phyloP scores from a whole-genome alignment of 1,284 basidiomycete species.

The Bondarzewia mesenterica region DNA sequence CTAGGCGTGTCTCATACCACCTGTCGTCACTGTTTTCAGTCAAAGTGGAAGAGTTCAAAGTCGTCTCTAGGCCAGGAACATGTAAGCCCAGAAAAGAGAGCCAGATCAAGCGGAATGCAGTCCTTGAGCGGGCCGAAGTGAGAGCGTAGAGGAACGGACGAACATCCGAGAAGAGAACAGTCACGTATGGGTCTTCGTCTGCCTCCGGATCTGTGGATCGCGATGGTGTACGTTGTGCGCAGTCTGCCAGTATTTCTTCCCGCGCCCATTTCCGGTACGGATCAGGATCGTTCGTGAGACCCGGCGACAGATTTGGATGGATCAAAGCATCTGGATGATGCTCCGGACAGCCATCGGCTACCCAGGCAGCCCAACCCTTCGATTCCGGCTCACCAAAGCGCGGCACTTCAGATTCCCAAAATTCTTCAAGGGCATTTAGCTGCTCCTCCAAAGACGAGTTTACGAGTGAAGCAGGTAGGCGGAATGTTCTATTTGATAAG shows the following conservation, averaged over 20 bases:
- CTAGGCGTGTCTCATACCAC: slow-evolving; percentile 47
- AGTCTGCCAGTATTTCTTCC: slow-evolving; percentile 48
- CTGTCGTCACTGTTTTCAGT: slow-evolving; percentile 46
- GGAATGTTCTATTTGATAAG: slow-evolving; percentile 38
- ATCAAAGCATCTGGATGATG: slow-evolving; percentile 6
- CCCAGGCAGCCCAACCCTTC: slow-evolving; percentile 58
- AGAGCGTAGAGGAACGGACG: slow-evolving; percentile 61
- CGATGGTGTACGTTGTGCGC: slow-evolving; percentile 36
- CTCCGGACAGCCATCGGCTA: slow-evolving; percentile 30
- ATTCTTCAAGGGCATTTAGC: slow-evolving; percentile 57
- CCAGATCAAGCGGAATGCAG: slow-evolving; percentile 68
- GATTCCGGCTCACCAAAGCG: slow-evolving; percentile 56
- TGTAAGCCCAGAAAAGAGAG: slow-evolving; percentile 73
- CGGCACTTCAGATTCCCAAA: slow-evolving; percentile 68
- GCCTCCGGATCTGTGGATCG: slow-evolving; percentile 51
- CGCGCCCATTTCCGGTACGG: slow-evolving; percentile 66
- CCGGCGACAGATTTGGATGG: slow-evolving; percentile 9
- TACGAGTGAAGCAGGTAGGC: slow-evolving; percentile 35
- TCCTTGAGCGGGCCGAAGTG: slow-evolving; percentile 39
- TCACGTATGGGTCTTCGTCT: slow-evolving; percentile 70
- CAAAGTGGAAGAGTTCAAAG: slow-evolving; percentile 23
- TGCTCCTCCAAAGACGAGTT: slow-evolving; percentile 34
- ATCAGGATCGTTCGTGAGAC: slow-evolving; percentile 30
- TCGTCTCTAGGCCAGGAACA: slow-evolving; percentile 52
- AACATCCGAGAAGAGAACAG: slow-evolving; percentile 78